These are phyloP conservation scores for Euptelea pleiosperma DNA, from an alignment of 164 flowering plant genomes.

Conservation along the genomic window DNA sequence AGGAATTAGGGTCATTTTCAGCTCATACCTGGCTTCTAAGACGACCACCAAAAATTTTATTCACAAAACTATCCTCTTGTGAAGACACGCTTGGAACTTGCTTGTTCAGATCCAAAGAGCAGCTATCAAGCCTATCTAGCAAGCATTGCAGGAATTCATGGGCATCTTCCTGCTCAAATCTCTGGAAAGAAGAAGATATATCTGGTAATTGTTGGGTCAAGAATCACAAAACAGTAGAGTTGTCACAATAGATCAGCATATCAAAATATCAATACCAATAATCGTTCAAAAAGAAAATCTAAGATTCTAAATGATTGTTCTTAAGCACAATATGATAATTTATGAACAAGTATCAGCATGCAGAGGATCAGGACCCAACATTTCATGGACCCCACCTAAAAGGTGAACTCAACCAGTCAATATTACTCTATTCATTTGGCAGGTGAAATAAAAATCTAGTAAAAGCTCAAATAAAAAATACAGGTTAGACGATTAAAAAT, in stretches of 20 bases:
- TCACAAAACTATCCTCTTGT: constrained; percentile 42
- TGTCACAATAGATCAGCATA: neutral
- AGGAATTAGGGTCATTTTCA: neutral
- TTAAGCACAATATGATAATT: no score
- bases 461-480: no score
- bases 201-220: constrained; percentile 45
- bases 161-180: constrained; percentile 88
- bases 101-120: constrained; percentile 20
- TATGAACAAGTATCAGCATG: no score
- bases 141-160: constrained; percentile 88
- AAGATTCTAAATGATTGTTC: no score
- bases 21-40: constrained; percentile 69
- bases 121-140: constrained; percentile 65
- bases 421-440: no score
- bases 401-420: no score
- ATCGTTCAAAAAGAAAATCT: no score
- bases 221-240: constrained; percentile 18
- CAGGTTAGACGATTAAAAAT: no score
- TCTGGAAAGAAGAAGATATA: constrained; percentile 49
- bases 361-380: no score
- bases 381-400: no score
- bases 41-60: constrained; percentile 77
- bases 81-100: constrained; percentile 12
- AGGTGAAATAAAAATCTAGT: no score
- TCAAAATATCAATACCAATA: neutral